Evolutionary conservation across 1,284 basidiomycete genomes (phyloP).

Genomic region (Malassezia sympodialis): DNA sequence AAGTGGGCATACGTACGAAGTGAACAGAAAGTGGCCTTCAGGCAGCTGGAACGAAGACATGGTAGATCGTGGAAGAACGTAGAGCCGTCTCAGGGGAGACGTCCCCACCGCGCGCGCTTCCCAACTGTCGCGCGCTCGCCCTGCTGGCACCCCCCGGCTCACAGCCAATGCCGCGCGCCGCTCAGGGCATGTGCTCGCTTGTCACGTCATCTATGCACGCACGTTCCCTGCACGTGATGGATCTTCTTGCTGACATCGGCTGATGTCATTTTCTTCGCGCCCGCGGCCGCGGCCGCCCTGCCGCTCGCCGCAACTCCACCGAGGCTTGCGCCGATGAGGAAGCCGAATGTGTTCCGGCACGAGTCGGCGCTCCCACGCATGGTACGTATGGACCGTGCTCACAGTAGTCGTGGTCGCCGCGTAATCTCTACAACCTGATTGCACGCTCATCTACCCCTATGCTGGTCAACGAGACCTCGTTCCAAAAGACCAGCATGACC

Average conservation of each 20-base stretch:
- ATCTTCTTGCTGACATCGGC: neutral
- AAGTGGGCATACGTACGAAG: slow-evolving; percentile 30
- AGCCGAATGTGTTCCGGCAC: slow-evolving; percentile 36
- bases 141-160: slow-evolving; percentile 3
- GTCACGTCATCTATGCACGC: slow-evolving; percentile 16
- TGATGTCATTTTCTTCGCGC: slow-evolving; percentile 9
- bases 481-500: slow-evolving; percentile 58
- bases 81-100: too few relatives aligned
- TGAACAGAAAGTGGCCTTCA: slow-evolving; percentile 48
- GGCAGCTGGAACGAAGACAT: slow-evolving; percentile 25
- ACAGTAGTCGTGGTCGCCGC: slow-evolving; percentile 57
- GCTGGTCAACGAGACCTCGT: slow-evolving; percentile 52
- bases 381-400: slow-evolving; percentile 23
- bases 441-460: slow-evolving; percentile 49
- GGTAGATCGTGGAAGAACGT: neutral
- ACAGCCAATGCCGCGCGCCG: slow-evolving; percentile 8
- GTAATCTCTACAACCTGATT: slow-evolving; percentile 68
- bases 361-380: slow-evolving; percentile 41
- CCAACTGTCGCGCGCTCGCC: neutral
- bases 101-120: neutral
- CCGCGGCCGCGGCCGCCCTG: neutral
- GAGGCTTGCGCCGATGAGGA: slow-evolving; percentile 26
- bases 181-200: neutral
- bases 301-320: neutral
- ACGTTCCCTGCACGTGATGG: slow-evolving; percentile 3